A percentile compares a stretch with the other conserved stretches of the same genome.
These are phyloP conservation scores for Ganoderma sinense DNA, from an alignment of 1,284 basidiomycete genomes.

Conservation along the genomic window DNA sequence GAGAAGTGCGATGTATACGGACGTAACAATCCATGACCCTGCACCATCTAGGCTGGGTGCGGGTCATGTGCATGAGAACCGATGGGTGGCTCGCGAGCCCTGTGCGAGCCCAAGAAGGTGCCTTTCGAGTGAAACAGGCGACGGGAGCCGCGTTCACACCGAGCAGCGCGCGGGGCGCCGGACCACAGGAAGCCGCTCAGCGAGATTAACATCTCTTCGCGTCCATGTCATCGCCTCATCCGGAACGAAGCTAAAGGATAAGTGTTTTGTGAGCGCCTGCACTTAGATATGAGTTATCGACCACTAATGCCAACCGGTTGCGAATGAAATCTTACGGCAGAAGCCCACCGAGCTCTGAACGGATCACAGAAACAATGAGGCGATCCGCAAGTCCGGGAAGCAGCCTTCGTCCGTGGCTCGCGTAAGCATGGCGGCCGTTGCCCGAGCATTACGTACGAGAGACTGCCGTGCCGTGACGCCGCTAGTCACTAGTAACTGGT, in stretches of 20 bases:
- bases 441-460: background rate
- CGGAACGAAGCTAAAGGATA: background rate
- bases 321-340: background rate
- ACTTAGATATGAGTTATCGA: background rate
- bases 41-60: background rate
- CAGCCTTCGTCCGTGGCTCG: background rate
- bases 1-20: background rate
- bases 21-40: background rate
- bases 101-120: background rate
- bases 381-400: background rate
- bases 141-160: background rate
- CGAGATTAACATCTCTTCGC: background rate
- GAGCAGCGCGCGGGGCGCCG: background rate
- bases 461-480: background rate
- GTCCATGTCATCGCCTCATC: background rate
- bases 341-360: background rate
- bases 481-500: background rate
- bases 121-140: background rate
- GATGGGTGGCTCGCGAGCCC: background rate
- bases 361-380: constrained; percentile 1
- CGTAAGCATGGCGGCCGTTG: background rate
- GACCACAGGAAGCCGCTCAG: background rate
- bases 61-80: background rate
- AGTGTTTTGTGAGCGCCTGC: background rate
- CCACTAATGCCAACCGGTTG: background rate